Evolutionary conservation across 441 rosid species (phyloP), one percentile per base, ranked within the genome.

Genomic region (Erysimum cheiri): DNA sequence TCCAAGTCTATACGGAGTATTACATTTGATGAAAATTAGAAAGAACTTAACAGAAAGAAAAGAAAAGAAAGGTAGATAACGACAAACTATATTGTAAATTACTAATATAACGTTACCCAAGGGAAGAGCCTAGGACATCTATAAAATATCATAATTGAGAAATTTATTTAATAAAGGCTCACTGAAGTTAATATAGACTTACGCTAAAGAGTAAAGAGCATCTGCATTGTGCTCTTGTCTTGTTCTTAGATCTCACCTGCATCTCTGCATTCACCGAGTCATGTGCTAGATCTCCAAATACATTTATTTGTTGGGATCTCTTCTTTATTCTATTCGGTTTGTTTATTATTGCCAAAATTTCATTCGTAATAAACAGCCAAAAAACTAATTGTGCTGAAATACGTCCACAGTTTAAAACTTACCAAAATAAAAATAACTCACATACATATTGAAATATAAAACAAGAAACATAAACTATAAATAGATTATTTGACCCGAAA

Each of bases 141-240:
- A 19, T 19, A 19, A 19, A 19, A 19, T 19, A 19, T 19, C 1
- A 19, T 19, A 1, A 28, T 22, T 63, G 44, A 2, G 47, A 13
- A 22, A n/a, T n/a, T n/a, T n/a, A 7, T 22, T 12, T 22, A 49
- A n/a, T 15, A 49, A 63, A 35, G 1, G 28, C n/a, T 52, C 49
- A 52, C 1, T 39, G 8, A 36, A 28, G 13, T 67, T 40, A 40
- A 19, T 32, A 52, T 7, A 22, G 46, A 44, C 28, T 31, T 33
- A 33, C 52, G 19, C 28, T 31, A 13, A 19, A 19, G 22, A 19
- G 22, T 1, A n/a, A 5, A 8, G 56, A 33, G 15, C 72, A 57
- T 68, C 55, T 67, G 10, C 46, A 32, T 22, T 22, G 64, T 44
- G 35, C 5, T 41, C 31, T 68, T 68, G 64, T 44, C 64, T 31